Conservation (phyloP, 129 eudicot genomes). For the Erigeron canadensis region DNA sequence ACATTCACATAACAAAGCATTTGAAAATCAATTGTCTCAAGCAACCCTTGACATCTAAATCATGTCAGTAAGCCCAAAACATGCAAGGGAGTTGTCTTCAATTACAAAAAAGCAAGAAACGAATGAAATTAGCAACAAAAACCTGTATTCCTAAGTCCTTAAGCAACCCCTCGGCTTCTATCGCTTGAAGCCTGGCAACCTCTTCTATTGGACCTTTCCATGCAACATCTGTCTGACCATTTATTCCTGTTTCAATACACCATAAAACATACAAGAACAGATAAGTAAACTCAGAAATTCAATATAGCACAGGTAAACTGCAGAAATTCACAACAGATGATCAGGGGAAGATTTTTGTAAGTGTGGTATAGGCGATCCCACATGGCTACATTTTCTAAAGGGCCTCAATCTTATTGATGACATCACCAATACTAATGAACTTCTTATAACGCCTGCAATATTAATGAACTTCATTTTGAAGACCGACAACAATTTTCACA, state of each 20-base stretch:
- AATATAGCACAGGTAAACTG: too few relatives aligned
- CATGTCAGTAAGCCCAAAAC: neutral
- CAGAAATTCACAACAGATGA: too few relatives aligned
- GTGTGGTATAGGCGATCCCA: too few relatives aligned
- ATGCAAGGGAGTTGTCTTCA: constrained; percentile 14
- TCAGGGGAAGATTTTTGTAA: too few relatives aligned
- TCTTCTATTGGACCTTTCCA: constrained; percentile 78
- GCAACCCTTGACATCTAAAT: neutral
- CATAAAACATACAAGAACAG: neutral
- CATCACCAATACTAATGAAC: too few relatives aligned
- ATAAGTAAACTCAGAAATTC: too few relatives aligned
- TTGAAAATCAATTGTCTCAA: neutral
- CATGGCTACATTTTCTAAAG: too few relatives aligned
- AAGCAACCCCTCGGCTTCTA: constrained; percentile 74
- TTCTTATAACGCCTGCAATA: too few relatives aligned
- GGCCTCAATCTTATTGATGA: too few relatives aligned
- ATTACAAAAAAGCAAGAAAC: neutral
- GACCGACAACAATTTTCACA: too few relatives aligned
- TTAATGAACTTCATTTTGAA: too few relatives aligned
- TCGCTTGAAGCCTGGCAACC: constrained; percentile 72
- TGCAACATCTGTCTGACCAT: constrained; percentile 47
- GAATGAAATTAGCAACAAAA: neutral
- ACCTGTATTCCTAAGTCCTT: constrained; percentile 71
- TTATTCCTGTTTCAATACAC: constrained; percentile 39
- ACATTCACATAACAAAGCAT: neutral